Conservation (phyloP, 352 stramenopile genomes). For the Phytophthora citricola region DNA sequence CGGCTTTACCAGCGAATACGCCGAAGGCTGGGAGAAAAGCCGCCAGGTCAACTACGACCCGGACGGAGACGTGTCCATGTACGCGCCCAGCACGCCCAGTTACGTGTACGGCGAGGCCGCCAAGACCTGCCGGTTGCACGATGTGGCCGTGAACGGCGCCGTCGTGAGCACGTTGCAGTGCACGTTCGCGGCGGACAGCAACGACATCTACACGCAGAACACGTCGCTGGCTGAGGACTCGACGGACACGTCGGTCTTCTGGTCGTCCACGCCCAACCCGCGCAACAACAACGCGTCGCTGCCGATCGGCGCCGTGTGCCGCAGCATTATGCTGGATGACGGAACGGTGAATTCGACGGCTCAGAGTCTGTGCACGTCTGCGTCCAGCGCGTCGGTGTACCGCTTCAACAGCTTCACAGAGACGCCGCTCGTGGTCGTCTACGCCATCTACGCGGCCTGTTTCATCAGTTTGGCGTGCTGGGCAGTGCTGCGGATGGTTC, state of each 20-base stretch:
- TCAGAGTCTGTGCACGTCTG: slow-evolving; percentile 37
- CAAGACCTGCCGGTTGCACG: slow-evolving; percentile 57
- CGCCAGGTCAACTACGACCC: slow-evolving; percentile 72
- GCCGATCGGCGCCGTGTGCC: slow-evolving; percentile 60
- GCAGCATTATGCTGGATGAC: slow-evolving; percentile 52
- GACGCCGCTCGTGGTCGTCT: slow-evolving; percentile 52
- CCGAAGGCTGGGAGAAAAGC: slow-evolving; percentile 70
- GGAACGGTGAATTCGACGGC: slow-evolving; percentile 35
- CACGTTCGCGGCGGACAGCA: slow-evolving; percentile 36
- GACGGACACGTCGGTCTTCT: slow-evolving; percentile 56
- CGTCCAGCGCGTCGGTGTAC: slow-evolving; percentile 29
- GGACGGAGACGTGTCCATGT: slow-evolving; percentile 59
- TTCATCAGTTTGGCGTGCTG: slow-evolving; percentile 45
- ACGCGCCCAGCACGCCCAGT: slow-evolving; percentile 57
- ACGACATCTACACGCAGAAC: slow-evolving; percentile 62
- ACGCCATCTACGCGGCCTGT: slow-evolving; percentile 55
- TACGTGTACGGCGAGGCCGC: slow-evolving; percentile 61
- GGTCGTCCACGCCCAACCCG: slow-evolving; percentile 57
- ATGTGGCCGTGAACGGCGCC: slow-evolving; percentile 33
- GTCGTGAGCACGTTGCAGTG: slow-evolving; percentile 54
- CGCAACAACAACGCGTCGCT: slow-evolving; percentile 80
- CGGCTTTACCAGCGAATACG: slow-evolving; percentile 60
- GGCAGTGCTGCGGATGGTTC: slow-evolving; percentile 24
- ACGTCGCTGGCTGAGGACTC: slow-evolving; percentile 58
- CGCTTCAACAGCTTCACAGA: slow-evolving; percentile 70